phyloP scores from a whole-genome alignment of 1,284 basidiomycete genomes.

The Apiotrichum domesticum region DNA sequence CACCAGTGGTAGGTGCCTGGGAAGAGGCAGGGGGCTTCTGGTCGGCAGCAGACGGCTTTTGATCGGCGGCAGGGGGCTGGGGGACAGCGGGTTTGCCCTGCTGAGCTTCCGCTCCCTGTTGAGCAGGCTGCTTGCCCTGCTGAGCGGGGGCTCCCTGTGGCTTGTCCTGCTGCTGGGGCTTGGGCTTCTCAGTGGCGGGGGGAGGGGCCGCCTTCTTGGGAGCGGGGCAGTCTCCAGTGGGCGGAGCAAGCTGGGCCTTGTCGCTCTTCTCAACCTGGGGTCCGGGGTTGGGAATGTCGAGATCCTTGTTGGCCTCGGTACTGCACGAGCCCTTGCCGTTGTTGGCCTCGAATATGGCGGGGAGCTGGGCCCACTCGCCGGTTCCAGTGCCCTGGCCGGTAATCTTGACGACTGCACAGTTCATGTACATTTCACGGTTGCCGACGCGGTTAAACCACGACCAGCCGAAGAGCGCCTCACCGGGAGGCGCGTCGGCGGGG shows the following conservation, averaged over 20 bases:
- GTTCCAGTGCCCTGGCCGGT: conserved; percentile 19
- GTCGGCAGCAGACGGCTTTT: no score
- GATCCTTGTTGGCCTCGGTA: conserved; percentile 22
- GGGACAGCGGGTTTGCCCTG: no score
- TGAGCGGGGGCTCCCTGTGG: no score
- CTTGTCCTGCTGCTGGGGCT: no score
- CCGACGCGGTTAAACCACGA: conserved; percentile 47
- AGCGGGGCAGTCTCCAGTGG: conserved; percentile 1
- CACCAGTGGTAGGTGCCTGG: no score
- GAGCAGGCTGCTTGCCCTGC: no score
- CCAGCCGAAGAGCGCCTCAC: conserved; percentile 48
- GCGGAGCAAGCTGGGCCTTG: background rate
- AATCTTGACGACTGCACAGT: conserved; percentile 47
- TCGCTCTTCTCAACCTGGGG: conserved; percentile 1
- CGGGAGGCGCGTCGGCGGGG: conserved; percentile 39
- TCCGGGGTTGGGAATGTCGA: conserved; percentile 16
- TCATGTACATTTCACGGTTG: conserved; percentile 47
- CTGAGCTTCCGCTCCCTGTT: no score
- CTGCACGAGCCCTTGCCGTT: conserved; percentile 35
- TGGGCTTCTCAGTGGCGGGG: no score
- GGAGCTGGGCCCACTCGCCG: conserved; percentile 30
- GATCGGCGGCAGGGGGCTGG: no score
- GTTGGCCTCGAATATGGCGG: conserved; percentile 47
- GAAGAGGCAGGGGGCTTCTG: no score
- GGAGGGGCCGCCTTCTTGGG: background rate